These are phyloP conservation scores for Zygosaccharomyces bisporus DNA, from an alignment of 805 yeast genomes.

Conservation along the genomic window DNA sequence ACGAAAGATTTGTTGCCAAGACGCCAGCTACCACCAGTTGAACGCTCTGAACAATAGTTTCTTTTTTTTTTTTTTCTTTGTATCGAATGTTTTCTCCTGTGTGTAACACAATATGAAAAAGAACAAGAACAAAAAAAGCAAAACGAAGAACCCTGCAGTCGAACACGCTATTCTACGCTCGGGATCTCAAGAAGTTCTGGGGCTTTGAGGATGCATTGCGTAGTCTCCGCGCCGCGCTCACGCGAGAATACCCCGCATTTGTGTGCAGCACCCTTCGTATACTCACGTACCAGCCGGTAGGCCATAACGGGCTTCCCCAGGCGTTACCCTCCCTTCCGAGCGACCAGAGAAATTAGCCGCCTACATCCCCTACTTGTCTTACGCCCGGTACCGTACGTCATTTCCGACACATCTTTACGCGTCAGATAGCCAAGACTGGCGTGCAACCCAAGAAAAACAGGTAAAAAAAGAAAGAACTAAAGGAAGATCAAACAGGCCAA, in stretches of 20 bases:
- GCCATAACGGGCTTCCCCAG: no score
- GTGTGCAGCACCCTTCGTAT: not conserved
- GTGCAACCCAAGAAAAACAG: not conserved
- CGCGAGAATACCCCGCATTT: not conserved
- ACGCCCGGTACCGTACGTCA: no score
- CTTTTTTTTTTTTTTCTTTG: not conserved
- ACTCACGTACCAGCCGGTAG: no score
- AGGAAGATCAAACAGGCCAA: not conserved
- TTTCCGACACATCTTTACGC: not conserved
- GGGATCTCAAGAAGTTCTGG: no score
- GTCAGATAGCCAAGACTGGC: not conserved
- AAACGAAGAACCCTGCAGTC: no score
- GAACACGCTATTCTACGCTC: no score
- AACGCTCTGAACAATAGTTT: no score
- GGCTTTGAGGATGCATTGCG: no score
- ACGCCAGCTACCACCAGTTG: not conserved
- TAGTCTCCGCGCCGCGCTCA: no score
- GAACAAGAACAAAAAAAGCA: not conserved
- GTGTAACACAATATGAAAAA: not conserved
- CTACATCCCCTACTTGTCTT: no score
- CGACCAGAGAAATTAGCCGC: not conserved
- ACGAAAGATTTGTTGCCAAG: constrained; percentile 8
- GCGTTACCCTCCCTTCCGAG: not conserved
- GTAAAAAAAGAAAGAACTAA: not conserved
- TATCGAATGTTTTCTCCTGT: not conserved